phyloP scores from a whole-genome alignment of 2,329 filamentous ascomycete species.

The Venturiaceae sp. region DNA sequence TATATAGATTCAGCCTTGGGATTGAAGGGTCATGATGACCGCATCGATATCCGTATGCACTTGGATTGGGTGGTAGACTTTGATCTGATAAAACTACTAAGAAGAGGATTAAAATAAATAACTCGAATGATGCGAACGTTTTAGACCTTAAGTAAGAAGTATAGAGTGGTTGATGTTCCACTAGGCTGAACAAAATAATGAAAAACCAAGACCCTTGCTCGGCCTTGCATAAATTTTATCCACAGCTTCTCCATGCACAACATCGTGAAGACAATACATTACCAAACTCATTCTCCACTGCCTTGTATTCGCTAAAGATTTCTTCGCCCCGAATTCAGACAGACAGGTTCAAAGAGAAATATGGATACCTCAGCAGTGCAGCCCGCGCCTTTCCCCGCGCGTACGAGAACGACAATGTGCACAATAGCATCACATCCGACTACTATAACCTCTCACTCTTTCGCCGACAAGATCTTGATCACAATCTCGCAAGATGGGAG shows the following conservation, averaged over 20 bases:
- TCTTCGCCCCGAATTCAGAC: not conserved
- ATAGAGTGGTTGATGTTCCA: too few species aligned
- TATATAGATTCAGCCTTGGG: not conserved
- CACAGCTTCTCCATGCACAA: not conserved
- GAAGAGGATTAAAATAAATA: too few species aligned
- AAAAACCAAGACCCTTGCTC: not conserved
- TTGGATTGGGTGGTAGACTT: not conserved
- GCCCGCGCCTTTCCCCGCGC: slow-evolving; percentile 56
- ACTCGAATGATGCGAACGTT: too few species aligned
- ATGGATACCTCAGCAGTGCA: not conserved
- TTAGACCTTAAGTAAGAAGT: too few species aligned
- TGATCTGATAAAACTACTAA: not conserved
- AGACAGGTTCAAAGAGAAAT: too few species aligned
- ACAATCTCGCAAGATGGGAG: slow-evolving; percentile 80
- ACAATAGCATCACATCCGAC: slow-evolving; percentile 42
- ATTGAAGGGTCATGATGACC: not conserved
- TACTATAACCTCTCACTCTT: slow-evolving; percentile 61
- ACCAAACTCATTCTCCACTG: not conserved
- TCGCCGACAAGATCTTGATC: slow-evolving; percentile 83
- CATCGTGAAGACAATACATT: not conserved
- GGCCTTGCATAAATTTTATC: not conserved
- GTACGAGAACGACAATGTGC: slow-evolving; percentile 35
- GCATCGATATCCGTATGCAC: not conserved
- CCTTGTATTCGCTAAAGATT: not conserved
- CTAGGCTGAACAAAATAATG: not conserved